Conservation (phyloP, 441 rosid species). For the Mallotus japonicus region DNA sequence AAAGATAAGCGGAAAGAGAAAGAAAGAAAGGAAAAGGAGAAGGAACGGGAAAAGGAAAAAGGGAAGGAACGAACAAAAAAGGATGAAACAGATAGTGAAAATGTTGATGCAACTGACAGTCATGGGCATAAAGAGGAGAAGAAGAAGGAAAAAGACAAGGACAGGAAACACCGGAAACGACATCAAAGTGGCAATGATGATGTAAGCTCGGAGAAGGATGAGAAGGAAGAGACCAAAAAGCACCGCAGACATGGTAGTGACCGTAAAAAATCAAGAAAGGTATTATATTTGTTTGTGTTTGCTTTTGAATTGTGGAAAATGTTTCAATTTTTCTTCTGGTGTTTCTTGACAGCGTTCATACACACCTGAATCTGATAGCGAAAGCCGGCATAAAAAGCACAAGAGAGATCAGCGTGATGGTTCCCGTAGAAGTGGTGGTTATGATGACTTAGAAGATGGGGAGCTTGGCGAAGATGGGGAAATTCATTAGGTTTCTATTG, state of each 20-base stretch:
- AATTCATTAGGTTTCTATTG: conserved; percentile 31
- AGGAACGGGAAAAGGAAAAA: conserved; percentile 64
- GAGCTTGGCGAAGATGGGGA: conserved; percentile 66
- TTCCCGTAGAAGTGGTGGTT: conserved; percentile 49
- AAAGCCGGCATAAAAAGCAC: conserved; percentile 62
- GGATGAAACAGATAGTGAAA: conserved; percentile 88
- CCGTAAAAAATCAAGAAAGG: conserved; percentile 94
- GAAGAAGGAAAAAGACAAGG: conserved; percentile 77
- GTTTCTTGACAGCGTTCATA: conserved; percentile 61
- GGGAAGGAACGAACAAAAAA: conserved; percentile 67
- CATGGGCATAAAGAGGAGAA: conserved; percentile 66
- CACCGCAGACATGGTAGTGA: conserved; percentile 83
- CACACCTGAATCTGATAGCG: conserved; percentile 85
- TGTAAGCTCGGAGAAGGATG: conserved; percentile 80
- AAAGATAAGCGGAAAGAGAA: conserved; percentile 47
- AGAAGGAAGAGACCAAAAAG: conserved; percentile 71
- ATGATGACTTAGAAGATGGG: conserved; percentile 87
- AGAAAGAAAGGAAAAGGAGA: conserved; percentile 51
- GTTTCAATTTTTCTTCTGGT: conserved; percentile 9
- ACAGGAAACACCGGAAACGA: conserved; percentile 80
- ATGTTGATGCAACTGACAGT: conserved; percentile 56
- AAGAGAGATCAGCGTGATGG: conserved; percentile 68
- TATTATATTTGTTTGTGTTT: conserved; percentile 20
- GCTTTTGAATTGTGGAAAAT: conserved; percentile 11
- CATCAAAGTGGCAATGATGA: conserved; percentile 77